Base-by-base conservation (phyloP, 768 basidiomycete genomes). In the Coprinellus micaceus region DNA sequence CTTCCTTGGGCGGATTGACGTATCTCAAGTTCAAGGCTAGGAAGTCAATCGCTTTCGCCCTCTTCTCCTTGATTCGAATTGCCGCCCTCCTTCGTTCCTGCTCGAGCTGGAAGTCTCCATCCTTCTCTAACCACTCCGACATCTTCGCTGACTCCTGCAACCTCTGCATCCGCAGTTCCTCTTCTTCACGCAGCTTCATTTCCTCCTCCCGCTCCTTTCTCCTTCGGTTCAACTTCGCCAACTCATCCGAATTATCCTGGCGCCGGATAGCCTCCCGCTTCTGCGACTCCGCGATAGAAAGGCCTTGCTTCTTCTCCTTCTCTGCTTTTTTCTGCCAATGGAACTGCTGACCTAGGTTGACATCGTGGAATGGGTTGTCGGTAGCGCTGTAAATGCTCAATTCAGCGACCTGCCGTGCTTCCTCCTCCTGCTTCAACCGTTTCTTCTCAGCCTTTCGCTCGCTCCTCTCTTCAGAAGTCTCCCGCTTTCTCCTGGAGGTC, bases 261-360 rank as follows among this genome's bases (percentile, higher is more conserved):
- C 87, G 79, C 55, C 95, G 74, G 24, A 91, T 68, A 1, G 86
- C 84, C 74, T 99, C 97, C 62, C 82, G 82, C 60, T 79, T 78
- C 59, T 89, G 87, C 1, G 89, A 78, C 65, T 99, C 97, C 0
- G 85, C 86, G 1, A 85, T 65, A 0, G 86, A 82, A 48, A 98
- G 65, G 1, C 97, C 97, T 58, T 84, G 74, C 73, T 96, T 98
- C 64, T 84, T 82, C 69, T 99, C 97, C 76, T 94, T 93, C 70
- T 99, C 97, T 25, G 85, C 83, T 77, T 99, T 99, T 80, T 99
- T 99, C 74, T 94, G 91, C 97, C 97, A 99, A 56, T 90, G 86
- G 71, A 99, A 99, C 69, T 95, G 93, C 67, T 98, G 92, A 21
- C 87, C 89, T 29, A 98, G 86, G 70, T 98, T 98, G 59, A 92